Conservation (phyloP, 352 stramenopile species). For the Pythium insidiosum region DNA sequence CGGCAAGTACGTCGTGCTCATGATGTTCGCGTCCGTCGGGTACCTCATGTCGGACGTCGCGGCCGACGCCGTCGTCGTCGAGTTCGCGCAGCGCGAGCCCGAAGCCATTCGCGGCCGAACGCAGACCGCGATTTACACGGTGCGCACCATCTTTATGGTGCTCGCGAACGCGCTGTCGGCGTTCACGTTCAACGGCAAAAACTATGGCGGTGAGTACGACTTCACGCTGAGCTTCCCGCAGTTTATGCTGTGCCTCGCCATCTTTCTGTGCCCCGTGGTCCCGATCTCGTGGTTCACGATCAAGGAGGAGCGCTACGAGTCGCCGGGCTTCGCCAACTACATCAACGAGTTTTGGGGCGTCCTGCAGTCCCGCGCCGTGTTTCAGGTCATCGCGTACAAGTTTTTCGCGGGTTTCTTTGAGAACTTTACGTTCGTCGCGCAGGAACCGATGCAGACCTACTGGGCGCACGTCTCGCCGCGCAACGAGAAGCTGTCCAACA, state of each 20-base stretch:
- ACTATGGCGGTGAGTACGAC: slow-evolving; percentile 29
- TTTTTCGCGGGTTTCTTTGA: slow-evolving; percentile 21
- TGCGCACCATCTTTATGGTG: slow-evolving; percentile 22
- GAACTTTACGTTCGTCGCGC: slow-evolving; percentile 18
- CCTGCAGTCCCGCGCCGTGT: slow-evolving; percentile 19
- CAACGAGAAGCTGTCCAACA: slow-evolving; percentile 16
- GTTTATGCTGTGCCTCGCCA: slow-evolving; percentile 17
- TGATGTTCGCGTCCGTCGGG: slow-evolving; percentile 43
- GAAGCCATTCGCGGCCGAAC: too few species aligned
- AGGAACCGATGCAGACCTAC: slow-evolving; percentile 19
- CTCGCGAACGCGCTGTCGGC: slow-evolving; percentile 19
- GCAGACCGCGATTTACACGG: too few species aligned
- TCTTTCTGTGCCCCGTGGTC: slow-evolving; percentile 13
- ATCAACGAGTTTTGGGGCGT: slow-evolving; percentile 17
- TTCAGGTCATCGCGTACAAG: slow-evolving; percentile 24
- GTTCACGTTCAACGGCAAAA: slow-evolving; percentile 25
- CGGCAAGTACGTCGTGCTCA: slow-evolving; percentile 28
- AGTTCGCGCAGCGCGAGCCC: slow-evolving; percentile 26
- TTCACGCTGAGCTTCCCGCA: slow-evolving; percentile 22
- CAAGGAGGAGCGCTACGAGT: slow-evolving; percentile 11
- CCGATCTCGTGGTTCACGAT: slow-evolving; percentile 22
- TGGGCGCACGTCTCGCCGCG: slow-evolving; percentile 20
- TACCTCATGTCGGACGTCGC: slow-evolving; percentile 57
- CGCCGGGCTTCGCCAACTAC: slow-evolving; percentile 15
- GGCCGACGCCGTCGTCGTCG: too few species aligned